Evolutionary conservation across 2,329 filamentous ascomycete species (phyloP), one percentile per base, ranked within the genome.

Genomic region (Xylariaceae sp.): DNA sequence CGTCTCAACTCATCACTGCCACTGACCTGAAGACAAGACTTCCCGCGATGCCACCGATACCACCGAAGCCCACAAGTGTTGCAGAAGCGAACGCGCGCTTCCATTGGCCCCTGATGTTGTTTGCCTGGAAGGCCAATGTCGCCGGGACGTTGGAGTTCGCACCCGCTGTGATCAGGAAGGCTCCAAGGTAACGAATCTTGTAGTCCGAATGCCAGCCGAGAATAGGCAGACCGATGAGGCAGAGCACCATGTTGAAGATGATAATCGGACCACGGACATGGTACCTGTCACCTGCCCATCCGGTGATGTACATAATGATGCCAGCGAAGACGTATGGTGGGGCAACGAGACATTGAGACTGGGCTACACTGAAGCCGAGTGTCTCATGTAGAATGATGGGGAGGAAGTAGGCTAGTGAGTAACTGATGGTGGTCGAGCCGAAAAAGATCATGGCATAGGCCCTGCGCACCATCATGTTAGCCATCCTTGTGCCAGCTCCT

Each of bases 31-130:
- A 94, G 11, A 92, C 83, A 49, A 89, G 73, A 57, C 80, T 82
- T 22, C 87, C 87, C 1, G 81, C 80, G 55, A 94, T 94, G 32
- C 89, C 89, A 35, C 89, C 89, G 22, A 95, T 73, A 2, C 87
- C 88, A 7, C 88, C 88, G 44, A 87, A 82, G 1, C 85, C 86
- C 3, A 94, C 86, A 2, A 92, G 77, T 0, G 84, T 86, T 2
- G 89, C 87, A 51, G 82, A 87, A 65, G 82, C 85, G 58, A 94
- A 85, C 1, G 89, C 89, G 42, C 90, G 82, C 72, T 92, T 95
- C 88, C 89, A 95, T 70, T 94, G 89, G 0, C 89, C 89, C 46
- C 87, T 83, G 62, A 95, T 86, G 68, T 95, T 95, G 71, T 92
- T 94, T 39, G 88, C 87, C 71, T 92, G 89, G 71, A 89, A 94